Base-by-base conservation (phyloP, 1,284 basidiomycete species). In the Sphaerobolus stellatus region DNA sequence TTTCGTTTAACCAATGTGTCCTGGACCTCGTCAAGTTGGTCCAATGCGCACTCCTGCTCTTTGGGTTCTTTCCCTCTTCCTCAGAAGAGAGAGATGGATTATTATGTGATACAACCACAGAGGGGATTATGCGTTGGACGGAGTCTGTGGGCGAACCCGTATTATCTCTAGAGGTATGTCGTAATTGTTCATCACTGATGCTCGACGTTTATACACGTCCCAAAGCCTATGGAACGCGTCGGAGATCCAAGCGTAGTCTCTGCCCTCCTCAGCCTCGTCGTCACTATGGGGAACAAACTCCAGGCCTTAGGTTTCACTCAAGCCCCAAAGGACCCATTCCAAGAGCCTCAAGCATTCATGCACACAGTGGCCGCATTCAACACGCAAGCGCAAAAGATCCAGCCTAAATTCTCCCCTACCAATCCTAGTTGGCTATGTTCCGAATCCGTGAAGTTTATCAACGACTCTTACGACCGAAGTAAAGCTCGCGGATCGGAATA, bases 301-400 rank as follows among this genome's bases (percentile, higher is more conserved):
- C 77, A 79, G 24, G 77, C 76, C 2, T 68, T 86, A 3, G 77
- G 78, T 5, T 73, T 71, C 61, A 64, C 68, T n/a, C 66, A 74
- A 57, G 61, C 86, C 25, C 84, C 88, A 3, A 86, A 84, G 65
- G 89, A 92, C 64, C 89, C 90, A 0, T 90, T 92, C 64, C 68
- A 88, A 34, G 78, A 88, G 54, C 84, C 87, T 2, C 66, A 77
- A 41, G 71, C 71, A 7, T 86, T 90, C 49, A 62, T 74, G 14
- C 63, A 65, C 20, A 72, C 73, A 9, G 67, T 84, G 5, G 69
- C 73, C 6, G 61, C 61, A n/a, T 73, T 66, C 57, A 55, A 41
- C n/a, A n/a, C n/a, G n/a, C n/a, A n/a, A 18, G 6, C 54, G 43
- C 52, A 54, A 22, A 48, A 41, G 18, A 22, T 22, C 8, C 29